Evolutionary conservation across 1,139 yeast species (phyloP).

Genomic region (Taphrina populina): DNA sequence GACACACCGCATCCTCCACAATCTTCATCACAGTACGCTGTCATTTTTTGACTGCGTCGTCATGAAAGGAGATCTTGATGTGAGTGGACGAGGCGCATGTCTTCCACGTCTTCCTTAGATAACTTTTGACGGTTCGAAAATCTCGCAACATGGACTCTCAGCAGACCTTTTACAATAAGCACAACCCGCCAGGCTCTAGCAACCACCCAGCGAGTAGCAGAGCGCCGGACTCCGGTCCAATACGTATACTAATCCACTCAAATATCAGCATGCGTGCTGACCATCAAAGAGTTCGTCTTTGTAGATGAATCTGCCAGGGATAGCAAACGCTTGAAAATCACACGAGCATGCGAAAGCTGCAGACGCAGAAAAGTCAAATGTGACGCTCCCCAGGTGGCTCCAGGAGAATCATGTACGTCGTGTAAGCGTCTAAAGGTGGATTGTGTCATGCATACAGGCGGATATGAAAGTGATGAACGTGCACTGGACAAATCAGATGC

Average conservation of each 20-base stretch:
- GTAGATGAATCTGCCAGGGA: conserved; percentile 28
- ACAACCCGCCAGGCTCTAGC: neutral
- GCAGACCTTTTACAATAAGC: conserved; percentile 2
- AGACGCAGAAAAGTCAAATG: conserved; percentile 20
- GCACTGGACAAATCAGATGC: neutral
- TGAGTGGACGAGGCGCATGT: too few relatives aligned
- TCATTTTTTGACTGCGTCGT: too few relatives aligned
- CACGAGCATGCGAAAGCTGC: conserved; percentile 29
- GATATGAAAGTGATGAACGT: conserved; percentile 1
- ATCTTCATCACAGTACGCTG: too few relatives aligned
- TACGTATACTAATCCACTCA: neutral
- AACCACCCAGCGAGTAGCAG: too few relatives aligned
- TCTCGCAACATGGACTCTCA: conserved; percentile 6
- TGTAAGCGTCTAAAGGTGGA: conserved; percentile 26
- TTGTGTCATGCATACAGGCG: conserved; percentile 17
- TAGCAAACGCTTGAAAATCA: conserved; percentile 29
- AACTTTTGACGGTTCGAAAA: too few relatives aligned
- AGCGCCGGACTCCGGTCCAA: conserved; percentile 2
- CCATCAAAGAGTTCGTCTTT: conserved; percentile 21
- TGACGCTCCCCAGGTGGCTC: conserved; percentile 22
- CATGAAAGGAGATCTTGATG: too few relatives aligned
- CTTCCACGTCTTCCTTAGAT: too few relatives aligned
- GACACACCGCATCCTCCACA: too few relatives aligned
- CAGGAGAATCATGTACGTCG: conserved; percentile 24
- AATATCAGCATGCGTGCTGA: neutral